Percentiles rank a stretch among this genome's conserved stretches.
phyloP scores from a whole-genome alignment of 352 stramenopile species.

The Phytophthora crassamura region DNA sequence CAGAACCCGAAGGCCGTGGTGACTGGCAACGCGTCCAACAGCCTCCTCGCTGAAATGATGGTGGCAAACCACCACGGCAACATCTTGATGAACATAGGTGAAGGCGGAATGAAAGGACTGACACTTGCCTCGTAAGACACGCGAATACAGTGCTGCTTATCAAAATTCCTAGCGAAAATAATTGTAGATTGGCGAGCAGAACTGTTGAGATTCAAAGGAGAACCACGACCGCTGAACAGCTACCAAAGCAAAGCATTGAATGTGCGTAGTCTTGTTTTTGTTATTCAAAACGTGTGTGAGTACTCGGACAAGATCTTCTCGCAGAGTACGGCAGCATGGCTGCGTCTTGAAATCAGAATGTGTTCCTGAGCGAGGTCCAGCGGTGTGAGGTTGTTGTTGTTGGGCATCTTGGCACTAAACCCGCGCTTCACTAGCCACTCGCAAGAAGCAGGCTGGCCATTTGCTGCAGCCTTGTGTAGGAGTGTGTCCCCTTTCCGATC shows the following conservation, averaged over 20 bases:
- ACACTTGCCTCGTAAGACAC: slow-evolving; percentile 28
- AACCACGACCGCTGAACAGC: too few relatives aligned
- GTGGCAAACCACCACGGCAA: slow-evolving; percentile 44
- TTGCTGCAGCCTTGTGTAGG: slow-evolving; percentile 81
- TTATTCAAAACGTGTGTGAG: slow-evolving; percentile 46
- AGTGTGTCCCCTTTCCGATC: slow-evolving; percentile 76
- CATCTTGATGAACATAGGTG: slow-evolving; percentile 38
- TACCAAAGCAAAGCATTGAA: too few relatives aligned
- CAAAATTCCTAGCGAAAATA: too few relatives aligned
- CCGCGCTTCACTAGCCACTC: slow-evolving; percentile 72
- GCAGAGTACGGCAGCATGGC: slow-evolving; percentile 49
- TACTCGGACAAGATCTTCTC: slow-evolving; percentile 62
- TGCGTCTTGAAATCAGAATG: slow-evolving; percentile 39
- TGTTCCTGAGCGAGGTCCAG: slow-evolving; percentile 69
- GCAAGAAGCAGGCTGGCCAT: slow-evolving; percentile 66
- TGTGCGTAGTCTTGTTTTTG: background rate
- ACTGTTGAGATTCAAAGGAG: too few relatives aligned
- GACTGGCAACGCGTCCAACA: slow-evolving; percentile 45
- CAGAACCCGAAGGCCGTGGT: slow-evolving; percentile 42
- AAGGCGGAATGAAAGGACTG: slow-evolving; percentile 30
- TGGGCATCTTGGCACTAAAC: slow-evolving; percentile 68
- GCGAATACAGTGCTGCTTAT: too few relatives aligned
- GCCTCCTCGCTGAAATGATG: slow-evolving; percentile 46
- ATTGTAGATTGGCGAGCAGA: too few relatives aligned
- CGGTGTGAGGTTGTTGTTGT: slow-evolving; percentile 72